Conservation (phyloP, 805 yeast species). For the Hagleromyces aurorensis region DNA sequence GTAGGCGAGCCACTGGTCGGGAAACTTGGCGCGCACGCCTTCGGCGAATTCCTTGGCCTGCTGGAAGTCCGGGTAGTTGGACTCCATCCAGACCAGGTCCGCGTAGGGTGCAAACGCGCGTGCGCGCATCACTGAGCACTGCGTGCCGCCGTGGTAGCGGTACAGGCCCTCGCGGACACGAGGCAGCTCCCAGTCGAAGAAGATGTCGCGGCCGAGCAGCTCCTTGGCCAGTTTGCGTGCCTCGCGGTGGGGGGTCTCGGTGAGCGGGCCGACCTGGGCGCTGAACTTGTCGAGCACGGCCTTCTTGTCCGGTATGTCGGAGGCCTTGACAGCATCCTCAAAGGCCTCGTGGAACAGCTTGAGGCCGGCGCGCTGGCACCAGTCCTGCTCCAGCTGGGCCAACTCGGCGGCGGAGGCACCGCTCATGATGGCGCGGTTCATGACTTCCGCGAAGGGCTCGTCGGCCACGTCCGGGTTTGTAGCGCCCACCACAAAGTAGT, state of each 20-base stretch:
- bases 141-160: conserved; percentile 93
- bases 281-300: conserved; percentile 59
- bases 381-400: conserved; percentile 66
- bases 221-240: conserved; percentile 70
- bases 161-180: conserved; percentile 96
- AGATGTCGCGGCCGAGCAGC: conserved; percentile 71
- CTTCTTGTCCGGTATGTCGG: conserved; percentile 45
- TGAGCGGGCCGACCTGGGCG: conserved; percentile 62
- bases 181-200: conserved; percentile 91
- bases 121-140: conserved; percentile 95
- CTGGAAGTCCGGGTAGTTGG: conserved; percentile 84
- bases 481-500: conserved; percentile 82
- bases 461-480: conserved; percentile 78
- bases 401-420: conserved; percentile 70
- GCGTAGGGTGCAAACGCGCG: conserved; percentile 92
- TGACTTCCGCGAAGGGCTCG: conserved; percentile 50
- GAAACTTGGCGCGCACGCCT: conserved; percentile 74
- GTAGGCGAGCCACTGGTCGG: conserved; percentile 94
- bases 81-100: conserved; percentile 97
- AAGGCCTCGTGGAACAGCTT: conserved; percentile 90
- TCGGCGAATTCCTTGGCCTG: conserved; percentile 94
- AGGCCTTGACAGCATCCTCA: conserved; percentile 64
- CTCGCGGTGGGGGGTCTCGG: conserved; percentile 68
- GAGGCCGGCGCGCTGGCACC: conserved; percentile 77
- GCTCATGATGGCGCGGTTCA: conserved; percentile 70